Evolutionary conservation across 306 rosid species (phyloP), one percentile per base, ranked within the genome.

Genomic region (Myrica gale): DNA sequence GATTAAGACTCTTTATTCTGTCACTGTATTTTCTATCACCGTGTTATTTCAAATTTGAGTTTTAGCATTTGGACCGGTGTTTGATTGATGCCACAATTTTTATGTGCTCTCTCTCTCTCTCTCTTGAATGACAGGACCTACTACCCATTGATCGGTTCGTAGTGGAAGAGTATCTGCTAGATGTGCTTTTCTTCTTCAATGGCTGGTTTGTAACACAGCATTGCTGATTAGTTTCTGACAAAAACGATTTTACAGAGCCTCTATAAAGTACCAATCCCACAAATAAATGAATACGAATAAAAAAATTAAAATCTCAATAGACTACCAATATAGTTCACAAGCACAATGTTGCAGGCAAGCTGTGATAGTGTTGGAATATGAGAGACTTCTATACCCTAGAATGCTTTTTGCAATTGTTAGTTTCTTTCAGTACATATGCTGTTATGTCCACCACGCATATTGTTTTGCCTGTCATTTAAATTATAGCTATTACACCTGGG

Each of bases 121-220:
- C 61, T 78, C 77, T 76, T 78, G 68, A 58, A 68, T 92, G 80
- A 60, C 97, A 96, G 99, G 99, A 96, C 65, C 55, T 96, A 71
- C 93, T 89, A 81, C 98, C 98, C 46, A 85, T 96, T 73, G 99
- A 96, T 78, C 92, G 91, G 63, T 96, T 89, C 80, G 89, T 96
- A 53, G 85, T 96, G 93, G 99, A 96, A 85, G 99, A 96, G 82
- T 96, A 90, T 88, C 92, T 96, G 60, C 87, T 96, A 12, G 99
- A 96, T 71, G 97, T 96, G 88, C 99, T 96, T 77, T 87, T 85
- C 76, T 96, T 84, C 92, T 89, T 96, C 83, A 96, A 92, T 90
- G 99, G 99, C 90, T 79, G 99, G 99, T 96, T 90, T 79, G 97
- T 89, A 54, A 76, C 62, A 80, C 69, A 50, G 70, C 68, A 69